phyloP scores from a whole-genome alignment of 257 asterid species.

The Lavandula angustifolia region DNA sequence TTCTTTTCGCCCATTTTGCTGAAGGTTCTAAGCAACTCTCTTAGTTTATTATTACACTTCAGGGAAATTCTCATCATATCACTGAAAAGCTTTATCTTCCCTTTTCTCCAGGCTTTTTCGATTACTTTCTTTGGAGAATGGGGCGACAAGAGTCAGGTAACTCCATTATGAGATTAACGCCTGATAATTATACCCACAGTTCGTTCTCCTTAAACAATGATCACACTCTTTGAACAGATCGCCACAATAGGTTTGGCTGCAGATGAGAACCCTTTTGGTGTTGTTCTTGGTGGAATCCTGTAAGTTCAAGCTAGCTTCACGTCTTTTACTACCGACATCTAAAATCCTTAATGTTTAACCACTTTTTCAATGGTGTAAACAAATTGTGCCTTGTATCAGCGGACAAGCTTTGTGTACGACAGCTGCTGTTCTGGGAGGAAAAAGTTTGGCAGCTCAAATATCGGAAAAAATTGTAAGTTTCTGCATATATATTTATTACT shows the following conservation, averaged over 20 bases:
- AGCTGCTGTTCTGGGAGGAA: conserved; percentile 96
- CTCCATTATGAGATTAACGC: neutral
- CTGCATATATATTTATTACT: neutral
- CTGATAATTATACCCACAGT: conserved; percentile 8
- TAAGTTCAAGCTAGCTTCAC: conserved; percentile 42
- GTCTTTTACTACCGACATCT: neutral
- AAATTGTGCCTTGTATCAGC: conserved; percentile 48
- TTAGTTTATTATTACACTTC: conserved; percentile 19
- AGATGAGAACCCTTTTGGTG: conserved; percentile 98
- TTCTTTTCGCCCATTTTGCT: conserved; percentile 93
- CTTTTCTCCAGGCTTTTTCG: conserved; percentile 78
- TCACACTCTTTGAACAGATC: conserved; percentile 48
- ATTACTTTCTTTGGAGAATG: conserved; percentile 98
- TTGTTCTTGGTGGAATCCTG: conserved; percentile 98
- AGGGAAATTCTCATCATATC: conserved; percentile 27
- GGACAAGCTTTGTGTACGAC: conserved; percentile 96
- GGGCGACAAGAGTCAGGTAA: conserved; percentile 99
- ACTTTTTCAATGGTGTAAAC: conserved; percentile 3
- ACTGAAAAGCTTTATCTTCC: conserved; percentile 14
- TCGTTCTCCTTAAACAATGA: conserved; percentile 24
- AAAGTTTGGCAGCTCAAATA: conserved; percentile 84
- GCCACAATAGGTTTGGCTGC: conserved; percentile 99
- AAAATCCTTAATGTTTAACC: neutral
- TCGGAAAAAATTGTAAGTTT: conserved; percentile 79
- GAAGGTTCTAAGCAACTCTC: conserved; percentile 53